Evolutionary conservation across 2,329 filamentous ascomycete species (phyloP), one percentile per base, ranked within the genome.

Genomic region (Alternaria hordeiaustralica): DNA sequence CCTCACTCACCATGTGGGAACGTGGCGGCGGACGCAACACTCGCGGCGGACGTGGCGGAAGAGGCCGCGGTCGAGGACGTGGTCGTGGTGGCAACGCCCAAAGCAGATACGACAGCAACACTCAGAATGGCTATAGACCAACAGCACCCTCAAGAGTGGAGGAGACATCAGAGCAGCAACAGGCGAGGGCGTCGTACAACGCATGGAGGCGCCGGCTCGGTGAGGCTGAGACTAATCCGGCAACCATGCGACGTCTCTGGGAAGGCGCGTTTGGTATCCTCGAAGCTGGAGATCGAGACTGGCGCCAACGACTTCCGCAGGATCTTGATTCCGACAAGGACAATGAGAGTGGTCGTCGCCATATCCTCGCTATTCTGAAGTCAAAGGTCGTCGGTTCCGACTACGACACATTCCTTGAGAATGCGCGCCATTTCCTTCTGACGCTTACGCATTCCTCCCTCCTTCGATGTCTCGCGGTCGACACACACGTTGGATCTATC

Each of bases 401-500:
- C 6, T 47, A 55, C 20, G 49, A 60, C 11, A 54, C 33, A 5
- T 69, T 63, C 25, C 58, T 73, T 20, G 28, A 20, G 7, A 49
- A 64, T 21, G 26, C 44, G 4, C 59, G 43, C 15, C 26, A 62
- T 4, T 77, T 77, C 44, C 70, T 78, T 4, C 60, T 63, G 9
- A 73, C 76, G 1, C 71, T 81, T 2, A 78, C 79, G 1, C 78
- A 82, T 61, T 49, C 67, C 7, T 65, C 73, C 4, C 55, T 81
- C 15, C 56, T 82, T 12, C 71, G 79, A 30, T 78, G 74, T 50
- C 69, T 81, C 10, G 71, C 78, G 4, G 64, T 80, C 2, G 78
- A 82, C 60, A 80, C 75, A 3, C 71, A 66, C 30, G 73, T 81
- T 7, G 75, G 76, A 12, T 60, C 53, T 8, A 46, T 82, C 6